Percentiles rank a stretch among this genome's conserved stretches.
phyloP scores from a whole-genome alignment of 78 protist species.

The Bigelowiella natans region DNA sequence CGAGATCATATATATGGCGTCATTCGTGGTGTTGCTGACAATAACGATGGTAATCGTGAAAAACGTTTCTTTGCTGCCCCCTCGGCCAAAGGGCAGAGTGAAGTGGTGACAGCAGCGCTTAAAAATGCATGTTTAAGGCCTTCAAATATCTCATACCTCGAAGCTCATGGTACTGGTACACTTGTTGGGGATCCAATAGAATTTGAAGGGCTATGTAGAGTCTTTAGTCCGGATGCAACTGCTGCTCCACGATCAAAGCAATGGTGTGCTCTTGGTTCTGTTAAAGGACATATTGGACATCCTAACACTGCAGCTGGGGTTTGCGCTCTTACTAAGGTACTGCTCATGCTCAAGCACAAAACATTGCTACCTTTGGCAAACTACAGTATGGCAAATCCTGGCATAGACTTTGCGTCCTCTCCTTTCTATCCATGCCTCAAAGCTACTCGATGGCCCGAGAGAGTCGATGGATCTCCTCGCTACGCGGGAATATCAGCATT shows the following conservation, averaged over 20 bases:
- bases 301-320: neutral
- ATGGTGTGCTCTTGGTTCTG: neutral
- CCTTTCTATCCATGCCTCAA: neutral
- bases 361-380: neutral
- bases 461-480: neutral
- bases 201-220: slow-evolving; percentile 22
- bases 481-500: neutral
- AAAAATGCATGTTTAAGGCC: neutral
- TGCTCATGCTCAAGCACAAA: neutral
- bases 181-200: slow-evolving; percentile 45
- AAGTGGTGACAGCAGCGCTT: neutral
- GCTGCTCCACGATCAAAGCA: neutral
- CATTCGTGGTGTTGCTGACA: neutral
- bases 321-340: neutral
- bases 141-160: slow-evolving; percentile 29
- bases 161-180: slow-evolving; percentile 52
- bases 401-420: neutral
- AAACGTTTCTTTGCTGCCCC: neutral
- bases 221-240: neutral
- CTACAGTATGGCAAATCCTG: neutral
- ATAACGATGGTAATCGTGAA: neutral
- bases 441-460: neutral
- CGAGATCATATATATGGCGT: neutral
- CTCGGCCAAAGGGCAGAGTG: neutral
- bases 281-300: neutral